Evolutionary conservation across 352 stramenopile genomes (phyloP), one percentile per base, ranked within the genome.

Genomic region (Pythium aphanidermatum): DNA sequence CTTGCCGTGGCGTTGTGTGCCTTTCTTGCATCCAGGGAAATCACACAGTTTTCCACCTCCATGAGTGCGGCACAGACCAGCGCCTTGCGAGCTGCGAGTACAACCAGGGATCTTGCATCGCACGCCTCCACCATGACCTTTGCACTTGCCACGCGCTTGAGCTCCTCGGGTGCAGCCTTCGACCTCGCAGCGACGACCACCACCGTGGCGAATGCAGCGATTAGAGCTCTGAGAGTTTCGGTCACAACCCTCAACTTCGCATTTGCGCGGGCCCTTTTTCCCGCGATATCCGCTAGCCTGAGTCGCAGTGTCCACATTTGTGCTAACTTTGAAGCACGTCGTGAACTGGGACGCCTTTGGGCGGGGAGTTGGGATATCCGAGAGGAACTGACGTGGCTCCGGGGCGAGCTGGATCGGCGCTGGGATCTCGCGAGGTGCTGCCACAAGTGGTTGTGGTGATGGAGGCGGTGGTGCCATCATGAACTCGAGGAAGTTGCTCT

Each of bases 41-140:
- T 60, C 53, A 54, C 71, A 83, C 5, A 68, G 49, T 42, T 78
- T 74, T 29, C 70, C 70, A 8, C 70, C 70, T n/a, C 70, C 70
- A 34, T 83, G 70, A 2, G 65, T 67, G 32, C 68, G 68, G 30
- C 70, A 83, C 29, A 79, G 50, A 1, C 68, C 63, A 2, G 62
- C 58, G 45, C 70, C 70, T 42, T 74, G 63, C 17, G 57, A 65
- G 44, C 63, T 67, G 25, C 72, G 72, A 20, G 37, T 26, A 30
- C 70, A 82, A 11, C 50, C 65, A 4, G 53, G 45, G 11, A 55
- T 63, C 17, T 68, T 77, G 66, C 68, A 80, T 12, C 66, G 62
- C 30, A 66, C 56, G 21, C 68, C 68, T 25, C 68, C 68, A 27
- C 68, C 68, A 27, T 79, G 68, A 2, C 54, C 34, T 41, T 80